Evolutionary conservation across 371 early-diverging fungal genomes (phyloP).

Genomic region (Parasitella parasitica): DNA sequence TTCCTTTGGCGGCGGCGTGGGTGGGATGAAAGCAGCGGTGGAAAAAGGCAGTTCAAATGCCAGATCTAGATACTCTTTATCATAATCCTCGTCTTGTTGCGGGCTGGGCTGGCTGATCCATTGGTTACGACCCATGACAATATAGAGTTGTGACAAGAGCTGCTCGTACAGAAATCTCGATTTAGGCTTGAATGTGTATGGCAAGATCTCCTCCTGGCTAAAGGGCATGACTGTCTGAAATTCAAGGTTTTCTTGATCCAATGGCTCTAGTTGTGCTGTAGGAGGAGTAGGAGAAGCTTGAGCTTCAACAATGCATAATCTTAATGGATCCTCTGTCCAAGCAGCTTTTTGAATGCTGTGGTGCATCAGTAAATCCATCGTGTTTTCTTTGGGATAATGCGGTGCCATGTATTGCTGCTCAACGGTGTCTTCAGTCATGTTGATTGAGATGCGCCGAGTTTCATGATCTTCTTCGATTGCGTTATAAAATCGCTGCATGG

Average conservation of each 20-base stretch:
- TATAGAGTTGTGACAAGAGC: not conserved
- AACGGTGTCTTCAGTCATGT: not conserved
- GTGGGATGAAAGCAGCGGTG: not conserved
- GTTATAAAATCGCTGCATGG: not conserved
- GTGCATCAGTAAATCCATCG: not conserved
- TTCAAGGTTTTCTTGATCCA: not conserved
- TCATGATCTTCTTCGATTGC: not conserved
- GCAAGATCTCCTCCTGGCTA: not conserved
- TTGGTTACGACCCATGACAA: not conserved
- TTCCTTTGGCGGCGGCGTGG: not conserved
- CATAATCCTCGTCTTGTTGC: not conserved
- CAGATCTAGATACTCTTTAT: not conserved
- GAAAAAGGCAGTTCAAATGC: not conserved
- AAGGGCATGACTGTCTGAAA: not conserved
- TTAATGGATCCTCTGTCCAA: slow-evolving; percentile 3
- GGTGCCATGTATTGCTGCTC: not conserved
- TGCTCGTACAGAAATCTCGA: not conserved
- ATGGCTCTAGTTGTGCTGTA: not conserved
- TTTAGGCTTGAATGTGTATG: not conserved
- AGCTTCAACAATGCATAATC: not conserved
- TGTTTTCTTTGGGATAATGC: not conserved
- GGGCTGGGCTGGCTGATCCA: not conserved
- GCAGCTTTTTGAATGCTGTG: not conserved
- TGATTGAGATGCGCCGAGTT: not conserved
- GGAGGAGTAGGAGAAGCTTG: not conserved